Conservation (phyloP, 306 rosid species). For the Corylus avellana region DNA sequence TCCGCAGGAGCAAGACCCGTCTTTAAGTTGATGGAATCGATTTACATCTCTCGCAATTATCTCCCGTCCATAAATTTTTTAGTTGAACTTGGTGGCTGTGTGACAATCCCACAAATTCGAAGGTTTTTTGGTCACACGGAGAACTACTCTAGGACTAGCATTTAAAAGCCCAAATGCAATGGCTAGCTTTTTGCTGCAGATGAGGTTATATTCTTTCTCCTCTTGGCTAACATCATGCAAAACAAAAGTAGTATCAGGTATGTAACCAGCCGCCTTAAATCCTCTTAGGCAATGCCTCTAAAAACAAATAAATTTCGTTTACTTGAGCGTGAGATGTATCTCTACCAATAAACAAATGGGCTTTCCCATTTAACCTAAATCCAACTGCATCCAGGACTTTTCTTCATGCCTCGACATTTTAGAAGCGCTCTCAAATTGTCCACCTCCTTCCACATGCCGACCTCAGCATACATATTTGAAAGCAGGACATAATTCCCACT, state of each 20-base stretch:
- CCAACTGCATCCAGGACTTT: too few relatives aligned
- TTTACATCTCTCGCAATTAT: constrained; percentile 2
- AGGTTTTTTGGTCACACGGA: constrained; percentile 9
- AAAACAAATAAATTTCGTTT: too few relatives aligned
- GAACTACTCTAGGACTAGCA: not conserved
- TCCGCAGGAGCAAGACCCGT: not conserved
- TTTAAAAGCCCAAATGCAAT: constrained; percentile 10
- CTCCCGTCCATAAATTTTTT: not conserved
- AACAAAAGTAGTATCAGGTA: not conserved
- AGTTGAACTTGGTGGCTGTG: not conserved
- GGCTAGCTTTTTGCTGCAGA: constrained; percentile 14
- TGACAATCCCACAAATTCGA: constrained; percentile 22
- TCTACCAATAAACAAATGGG: too few relatives aligned
- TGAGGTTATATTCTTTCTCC: constrained; percentile 9
- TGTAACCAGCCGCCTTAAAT: too few relatives aligned
- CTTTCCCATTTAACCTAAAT: too few relatives aligned
- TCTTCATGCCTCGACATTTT: too few relatives aligned
- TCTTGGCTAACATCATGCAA: constrained; percentile 17
- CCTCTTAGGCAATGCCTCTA: too few relatives aligned
- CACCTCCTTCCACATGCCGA: too few relatives aligned
- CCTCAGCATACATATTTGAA: too few relatives aligned
- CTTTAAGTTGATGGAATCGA: constrained; percentile 9
- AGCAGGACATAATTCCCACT: too few relatives aligned
- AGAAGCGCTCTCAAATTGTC: too few relatives aligned
- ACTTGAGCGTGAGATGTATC: too few relatives aligned